Conservation (phyloP, 75 land plant genomes). For the Cunninghamia lanceolata region DNA sequence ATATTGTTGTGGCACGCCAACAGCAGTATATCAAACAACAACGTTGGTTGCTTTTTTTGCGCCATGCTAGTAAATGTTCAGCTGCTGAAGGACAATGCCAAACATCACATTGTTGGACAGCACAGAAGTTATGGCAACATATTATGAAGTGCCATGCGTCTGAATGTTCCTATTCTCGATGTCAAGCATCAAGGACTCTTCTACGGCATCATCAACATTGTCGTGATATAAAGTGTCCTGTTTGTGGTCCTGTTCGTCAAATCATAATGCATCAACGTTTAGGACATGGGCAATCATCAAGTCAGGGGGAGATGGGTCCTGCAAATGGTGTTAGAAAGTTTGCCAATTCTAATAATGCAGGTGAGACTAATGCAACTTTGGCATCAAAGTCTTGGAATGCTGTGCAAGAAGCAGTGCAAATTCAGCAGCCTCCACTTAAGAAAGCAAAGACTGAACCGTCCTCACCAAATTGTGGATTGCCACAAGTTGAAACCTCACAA, state of each 20-base stretch:
- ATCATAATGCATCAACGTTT: constrained; percentile 7
- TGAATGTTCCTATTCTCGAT: constrained; percentile 63
- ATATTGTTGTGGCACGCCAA: constrained; percentile 12
- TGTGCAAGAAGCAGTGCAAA: constrained; percentile 28
- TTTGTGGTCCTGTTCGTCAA: constrained; percentile 77
- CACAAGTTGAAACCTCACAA: constrained; percentile 16
- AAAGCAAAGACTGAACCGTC: constrained; percentile 61
- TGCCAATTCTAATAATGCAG: constrained; percentile 20
- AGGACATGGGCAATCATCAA: constrained; percentile 7
- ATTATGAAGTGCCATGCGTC: constrained; percentile 36
- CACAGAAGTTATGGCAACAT: constrained; percentile 63
- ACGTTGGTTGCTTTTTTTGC: constrained; percentile 76
- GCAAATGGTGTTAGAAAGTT: constrained; percentile 18
- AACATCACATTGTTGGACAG: constrained; percentile 57
- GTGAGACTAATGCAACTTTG: constrained; percentile 18
- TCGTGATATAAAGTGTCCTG: constrained; percentile 63
- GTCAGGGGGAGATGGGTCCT: constrained; percentile 1
- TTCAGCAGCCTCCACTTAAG: constrained; percentile 44
- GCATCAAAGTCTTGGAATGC: constrained; percentile 15
- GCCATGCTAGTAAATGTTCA: constrained; percentile 82
- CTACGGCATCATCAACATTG: constrained; percentile 63
- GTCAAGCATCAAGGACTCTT: constrained; percentile 50
- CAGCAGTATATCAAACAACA: constrained; percentile 56
- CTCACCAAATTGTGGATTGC: constrained; percentile 17
- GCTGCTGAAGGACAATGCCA: constrained; percentile 68